Evolutionary conservation across 768 basidiomycete species (phyloP).

Genomic region (Boletus vinaceobasis): DNA sequence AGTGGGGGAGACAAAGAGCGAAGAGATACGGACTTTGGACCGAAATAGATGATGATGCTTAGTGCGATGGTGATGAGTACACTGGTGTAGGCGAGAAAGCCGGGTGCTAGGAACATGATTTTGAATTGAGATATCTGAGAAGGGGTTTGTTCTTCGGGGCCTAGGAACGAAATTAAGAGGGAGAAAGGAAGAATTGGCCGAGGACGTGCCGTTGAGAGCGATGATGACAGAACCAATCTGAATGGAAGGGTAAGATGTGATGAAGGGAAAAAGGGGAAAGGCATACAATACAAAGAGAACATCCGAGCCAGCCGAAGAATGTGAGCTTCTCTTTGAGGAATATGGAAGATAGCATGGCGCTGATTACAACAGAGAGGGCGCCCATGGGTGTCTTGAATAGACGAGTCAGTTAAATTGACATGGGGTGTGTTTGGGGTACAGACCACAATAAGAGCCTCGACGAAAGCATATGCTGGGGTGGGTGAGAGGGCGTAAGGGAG

Average conservation of each 20-base stretch:
- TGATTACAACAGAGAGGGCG: slow-evolving; percentile 93
- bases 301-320: slow-evolving; percentile 97
- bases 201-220: slow-evolving; percentile 72
- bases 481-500: slow-evolving; percentile 7
- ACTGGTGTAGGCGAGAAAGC: slow-evolving; percentile 73
- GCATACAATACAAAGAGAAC: slow-evolving; percentile 83
- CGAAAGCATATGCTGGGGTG: slow-evolving; percentile 73
- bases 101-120: slow-evolving; percentile 73
- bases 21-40: slow-evolving; percentile 54
- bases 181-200: background rate
- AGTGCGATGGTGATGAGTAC: slow-evolving; percentile 62
- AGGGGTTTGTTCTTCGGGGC: slow-evolving; percentile 67
- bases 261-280: background rate
- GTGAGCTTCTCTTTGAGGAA: slow-evolving; percentile 91
- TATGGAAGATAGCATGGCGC: slow-evolving; percentile 87
- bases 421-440: slow-evolving; percentile 25
- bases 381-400: slow-evolving; percentile 79
- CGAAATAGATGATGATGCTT: slow-evolving; percentile 78
- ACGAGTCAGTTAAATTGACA: slow-evolving; percentile 3
- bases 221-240: slow-evolving; percentile 86
- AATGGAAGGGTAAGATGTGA: background rate
- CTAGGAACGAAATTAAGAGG: slow-evolving; percentile 29
- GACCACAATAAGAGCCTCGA: slow-evolving; percentile 89
- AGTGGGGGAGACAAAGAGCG: background rate
- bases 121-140: slow-evolving; percentile 72